Base-by-base conservation (phyloP, 768 basidiomycete genomes). In the Termitomyces sp. region DNA sequence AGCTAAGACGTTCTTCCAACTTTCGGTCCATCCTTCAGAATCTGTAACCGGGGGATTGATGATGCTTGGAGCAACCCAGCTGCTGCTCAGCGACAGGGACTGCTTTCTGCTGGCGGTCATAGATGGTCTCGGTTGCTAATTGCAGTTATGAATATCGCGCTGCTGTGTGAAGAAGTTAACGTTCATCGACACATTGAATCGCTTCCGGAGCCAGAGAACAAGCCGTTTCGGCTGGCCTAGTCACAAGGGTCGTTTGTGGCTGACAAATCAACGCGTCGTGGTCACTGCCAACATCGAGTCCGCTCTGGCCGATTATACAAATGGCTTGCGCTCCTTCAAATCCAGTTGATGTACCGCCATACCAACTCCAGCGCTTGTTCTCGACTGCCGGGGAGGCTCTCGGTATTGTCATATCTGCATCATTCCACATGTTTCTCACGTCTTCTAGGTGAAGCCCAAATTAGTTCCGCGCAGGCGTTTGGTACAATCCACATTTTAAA, bases 321-420 rank as follows among this genome's bases (percentile, higher is more conserved):
- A 78, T 79, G 77, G 64, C 70, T 61, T 73, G 70, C 37, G 68
- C 74, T 27, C 72, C 73, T 6, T 70, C 67, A 11, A 70, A 67
- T 40, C 78, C 78, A 7, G 63, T 79, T 34, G 77, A 83, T 43
- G 75, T 86, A 5, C 83, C 86, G 9, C 87, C 85, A 10, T 89
- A 85, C 67, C 75, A 81, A 56, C 64, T 85, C 19, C 81, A 78
- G 58, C 70, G 71, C 8, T 74, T 82, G 28, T 73, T 82, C 58
- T 70, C 72, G 11, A 69, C 61, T 37, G 68, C 67, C 2, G 35
- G 37, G n/a, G 59, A 68, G 52, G 51, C 61, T 51, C 55, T 46
- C 16, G 65, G 66, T 63, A 54, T 49, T 5, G 6, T 12, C 12
- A 19, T 7, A 19, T 40, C 3, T 28, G 3, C 40, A 8, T 39